Conservation (phyloP, 164 flowering plant species). For the Tetrastigma voinierianum region DNA sequence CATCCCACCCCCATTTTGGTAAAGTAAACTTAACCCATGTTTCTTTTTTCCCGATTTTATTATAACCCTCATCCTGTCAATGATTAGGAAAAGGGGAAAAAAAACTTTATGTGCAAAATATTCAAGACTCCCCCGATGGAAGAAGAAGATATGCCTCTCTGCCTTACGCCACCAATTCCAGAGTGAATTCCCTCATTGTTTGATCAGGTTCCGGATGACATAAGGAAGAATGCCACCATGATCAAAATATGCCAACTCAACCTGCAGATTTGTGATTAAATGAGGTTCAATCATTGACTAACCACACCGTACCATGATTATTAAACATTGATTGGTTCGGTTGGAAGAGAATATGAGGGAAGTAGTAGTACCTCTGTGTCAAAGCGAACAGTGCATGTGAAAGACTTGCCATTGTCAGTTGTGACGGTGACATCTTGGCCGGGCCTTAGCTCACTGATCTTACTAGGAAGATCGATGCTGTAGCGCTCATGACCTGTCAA, state of each 20-base stretch:
- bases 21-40: not conserved
- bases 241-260: slow-evolving; percentile 37
- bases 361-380: slow-evolving; percentile 37
- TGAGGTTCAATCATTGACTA: not conserved
- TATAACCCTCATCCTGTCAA: not conserved
- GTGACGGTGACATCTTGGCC: slow-evolving; percentile 42
- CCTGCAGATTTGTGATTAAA: slow-evolving; percentile 17
- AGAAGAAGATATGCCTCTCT: too few species aligned
- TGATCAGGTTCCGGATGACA: slow-evolving; percentile 29
- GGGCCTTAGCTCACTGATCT: slow-evolving; percentile 34
- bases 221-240: slow-evolving; percentile 44
- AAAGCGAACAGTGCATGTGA: slow-evolving; percentile 40
- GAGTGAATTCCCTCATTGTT: not conserved
- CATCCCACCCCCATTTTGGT: not conserved
- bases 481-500: slow-evolving; percentile 37
- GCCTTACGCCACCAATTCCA: too few species aligned
- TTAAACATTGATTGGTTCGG: not conserved
- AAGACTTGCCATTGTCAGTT: slow-evolving; percentile 40
- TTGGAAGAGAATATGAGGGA: not conserved
- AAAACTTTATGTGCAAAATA: too few species aligned
- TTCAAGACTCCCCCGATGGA: too few species aligned
- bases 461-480: slow-evolving; percentile 35
- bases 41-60: not conserved
- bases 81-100: not conserved
- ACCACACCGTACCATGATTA: too few species aligned